A percentile compares a stretch with the other conserved stretches of the same genome.
phyloP scores from a whole-genome alignment of 1,139 yeast species.

The Geotrichum restrictum region DNA sequence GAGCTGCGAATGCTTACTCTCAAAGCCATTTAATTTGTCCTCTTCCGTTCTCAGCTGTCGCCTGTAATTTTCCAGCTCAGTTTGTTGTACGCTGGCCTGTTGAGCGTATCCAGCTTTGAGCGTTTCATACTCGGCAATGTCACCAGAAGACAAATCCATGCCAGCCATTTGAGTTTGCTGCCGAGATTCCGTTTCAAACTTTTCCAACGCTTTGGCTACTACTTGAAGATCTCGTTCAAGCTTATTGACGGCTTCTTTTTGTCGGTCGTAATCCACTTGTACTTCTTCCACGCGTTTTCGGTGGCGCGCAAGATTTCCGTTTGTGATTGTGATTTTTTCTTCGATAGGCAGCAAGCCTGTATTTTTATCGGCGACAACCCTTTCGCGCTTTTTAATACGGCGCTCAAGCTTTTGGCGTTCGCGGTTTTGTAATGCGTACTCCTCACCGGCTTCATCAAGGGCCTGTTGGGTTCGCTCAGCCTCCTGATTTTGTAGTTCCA shows the following conservation, averaged over 20 bases:
- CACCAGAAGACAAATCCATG: constrained; percentile 47
- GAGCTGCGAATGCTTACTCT: constrained; percentile 33
- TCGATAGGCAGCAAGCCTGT: constrained; percentile 55
- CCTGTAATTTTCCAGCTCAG: constrained; percentile 29
- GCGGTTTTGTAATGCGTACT: constrained; percentile 47
- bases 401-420: constrained; percentile 44
- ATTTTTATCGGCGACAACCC: constrained; percentile 45
- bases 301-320: constrained; percentile 48
- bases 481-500: constrained; percentile 31
- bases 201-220: constrained; percentile 45
- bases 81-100: constrained; percentile 32
- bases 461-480: constrained; percentile 19
- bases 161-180: constrained; percentile 33
- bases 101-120: constrained; percentile 52
- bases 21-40: constrained; percentile 30
- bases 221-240: constrained; percentile 49
- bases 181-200: constrained; percentile 45
- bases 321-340: constrained; percentile 50
- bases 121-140: constrained; percentile 55
- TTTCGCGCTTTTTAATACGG: constrained; percentile 41
- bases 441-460: constrained; percentile 20
- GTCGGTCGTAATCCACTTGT: constrained; percentile 51
- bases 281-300: constrained; percentile 54
- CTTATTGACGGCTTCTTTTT: constrained; percentile 44
- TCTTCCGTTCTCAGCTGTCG: constrained; percentile 32